phyloP scores from a whole-genome alignment of 495 filamentous ascomycete species.

The Xylaria scruposa region DNA sequence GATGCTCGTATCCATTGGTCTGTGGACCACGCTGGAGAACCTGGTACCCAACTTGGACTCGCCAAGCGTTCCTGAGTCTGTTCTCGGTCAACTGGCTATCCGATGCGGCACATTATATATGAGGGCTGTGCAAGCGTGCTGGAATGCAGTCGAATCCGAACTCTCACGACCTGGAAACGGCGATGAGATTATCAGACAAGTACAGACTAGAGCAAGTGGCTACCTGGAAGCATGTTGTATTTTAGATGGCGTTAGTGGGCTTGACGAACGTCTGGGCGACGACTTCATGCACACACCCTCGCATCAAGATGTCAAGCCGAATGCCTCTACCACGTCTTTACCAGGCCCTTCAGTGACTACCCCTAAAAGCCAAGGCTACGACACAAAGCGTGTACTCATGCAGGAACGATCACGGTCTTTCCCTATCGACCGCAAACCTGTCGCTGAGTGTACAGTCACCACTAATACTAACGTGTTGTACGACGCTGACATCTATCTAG shows the following conservation, averaged over 20 bases:
- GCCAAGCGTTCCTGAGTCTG: conserved; percentile 48
- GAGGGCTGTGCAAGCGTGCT: conserved; percentile 79
- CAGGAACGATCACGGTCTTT: conserved; percentile 15
- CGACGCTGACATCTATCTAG: conserved; percentile 10
- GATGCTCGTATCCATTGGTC: conserved; percentile 82
- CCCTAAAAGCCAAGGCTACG: conserved; percentile 2
- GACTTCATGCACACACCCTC: conserved; percentile 38
- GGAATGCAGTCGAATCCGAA: conserved; percentile 77
- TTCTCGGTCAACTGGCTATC: conserved; percentile 67
- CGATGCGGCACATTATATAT: conserved; percentile 80
- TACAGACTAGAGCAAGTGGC: conserved; percentile 50
- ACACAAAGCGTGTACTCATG: conserved; percentile 9
- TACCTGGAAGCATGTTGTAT: conserved; percentile 60
- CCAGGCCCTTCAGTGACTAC: neutral
- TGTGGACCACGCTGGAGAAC: conserved; percentile 81
- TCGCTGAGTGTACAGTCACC: neutral
- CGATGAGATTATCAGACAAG: conserved; percentile 50
- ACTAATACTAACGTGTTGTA: neutral
- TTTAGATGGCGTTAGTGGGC: conserved; percentile 54
- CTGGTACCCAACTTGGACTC: conserved; percentile 53
- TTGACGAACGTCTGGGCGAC: conserved; percentile 54
- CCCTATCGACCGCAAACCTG: neutral
- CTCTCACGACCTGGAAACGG: conserved; percentile 44
- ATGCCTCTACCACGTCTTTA: conserved; percentile 9
- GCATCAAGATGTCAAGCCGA: conserved; percentile 6